Base-by-base conservation (phyloP, 2,329 filamentous ascomycete species). In the Microcyclospora pomicola region DNA sequence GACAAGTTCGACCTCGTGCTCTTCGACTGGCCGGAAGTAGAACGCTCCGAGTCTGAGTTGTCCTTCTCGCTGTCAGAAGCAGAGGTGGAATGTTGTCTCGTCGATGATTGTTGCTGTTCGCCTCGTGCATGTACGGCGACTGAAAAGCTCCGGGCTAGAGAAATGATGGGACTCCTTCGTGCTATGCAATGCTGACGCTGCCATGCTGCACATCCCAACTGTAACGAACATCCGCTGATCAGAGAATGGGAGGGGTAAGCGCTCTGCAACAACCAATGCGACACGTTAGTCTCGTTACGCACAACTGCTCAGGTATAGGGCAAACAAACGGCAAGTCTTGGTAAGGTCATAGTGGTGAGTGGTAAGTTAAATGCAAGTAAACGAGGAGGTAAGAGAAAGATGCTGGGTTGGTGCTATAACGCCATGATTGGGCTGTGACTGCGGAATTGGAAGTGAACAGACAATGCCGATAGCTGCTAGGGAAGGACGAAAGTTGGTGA, bases 201-300 rank as follows among this genome's bases (percentile, higher is more conserved):
- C 51, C 55, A 58, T 44, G 52, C 51, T 45, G 52, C 45, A 33
- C 57, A 53, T 19, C 53, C 52, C 15, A 54, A 46, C 37, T 55
- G 38, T 40, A 56, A 54, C 35, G 52, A 52, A 37, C 57, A 48
- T 11, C 51, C 56, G 42, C 51, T 51, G 37, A 59, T 45, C 34
- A 59, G 44, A 35, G 55, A 51, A 43, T 52, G 50, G 36, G 50
- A 50, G 32, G 44, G 41, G 10, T 49, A 48, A 38, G 53, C 53
- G 32, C 43, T 42, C 50, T 54, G 40, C 31, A 27, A 15, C 19
- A 24, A 24, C 4, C 19, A 7, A 24, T 7, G 19, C 19, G 7
- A 33, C 14, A 14, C 14, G 33, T 39, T 32, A 30, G 43, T 43
- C 19, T 24, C 14, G 36, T 10, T 33, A 5, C 13, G 5, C 24